Evolutionary conservation across 306 rosid species (phyloP).

Genomic region (Prunus davidiana): DNA sequence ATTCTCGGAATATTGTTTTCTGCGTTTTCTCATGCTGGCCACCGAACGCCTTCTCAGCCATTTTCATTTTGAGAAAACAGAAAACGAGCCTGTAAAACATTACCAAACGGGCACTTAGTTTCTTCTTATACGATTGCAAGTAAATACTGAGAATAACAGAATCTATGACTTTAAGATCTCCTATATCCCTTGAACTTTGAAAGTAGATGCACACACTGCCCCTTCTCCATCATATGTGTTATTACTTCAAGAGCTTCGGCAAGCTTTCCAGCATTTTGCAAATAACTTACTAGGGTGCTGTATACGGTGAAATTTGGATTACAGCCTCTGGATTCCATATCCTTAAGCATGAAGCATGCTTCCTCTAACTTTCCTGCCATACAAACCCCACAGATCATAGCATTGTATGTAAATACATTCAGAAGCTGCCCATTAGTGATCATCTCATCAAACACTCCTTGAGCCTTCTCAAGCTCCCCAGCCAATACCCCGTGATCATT

Average conservation of each 20-base stretch:
- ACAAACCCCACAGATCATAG: conserved; percentile 83
- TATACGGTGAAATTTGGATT: conserved; percentile 75
- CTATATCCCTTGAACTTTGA: conserved; percentile 50
- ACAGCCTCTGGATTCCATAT: conserved; percentile 82
- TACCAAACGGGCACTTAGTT: background rate
- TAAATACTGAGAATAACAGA: conserved; percentile 13
- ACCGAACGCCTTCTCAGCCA: too few species aligned
- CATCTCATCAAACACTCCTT: conserved; percentile 69
- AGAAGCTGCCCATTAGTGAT: conserved; percentile 66
- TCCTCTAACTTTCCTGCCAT: conserved; percentile 71
- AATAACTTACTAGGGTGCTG: conserved; percentile 56
- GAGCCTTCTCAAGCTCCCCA: conserved; percentile 75
- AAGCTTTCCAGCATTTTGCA: conserved; percentile 66
- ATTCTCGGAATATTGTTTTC: too few species aligned
- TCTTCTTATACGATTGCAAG: conserved; percentile 20
- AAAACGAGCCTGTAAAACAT: too few species aligned
- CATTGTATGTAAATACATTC: conserved; percentile 84
- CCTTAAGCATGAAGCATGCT: conserved; percentile 67
- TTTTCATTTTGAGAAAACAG: too few species aligned
- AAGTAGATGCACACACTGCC: conserved; percentile 53
- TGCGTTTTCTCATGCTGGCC: too few species aligned
- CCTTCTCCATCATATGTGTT: conserved; percentile 56
- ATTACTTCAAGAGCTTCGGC: conserved; percentile 61
- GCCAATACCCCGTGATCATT: conserved; percentile 79
- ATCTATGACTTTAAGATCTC: conserved; percentile 29